A percentile compares a stretch with the other conserved stretches of the same genome.
Evolutionary conservation across 2,329 filamentous ascomycete genomes (phyloP).

Genomic region (Bipolaris oryzae): DNA sequence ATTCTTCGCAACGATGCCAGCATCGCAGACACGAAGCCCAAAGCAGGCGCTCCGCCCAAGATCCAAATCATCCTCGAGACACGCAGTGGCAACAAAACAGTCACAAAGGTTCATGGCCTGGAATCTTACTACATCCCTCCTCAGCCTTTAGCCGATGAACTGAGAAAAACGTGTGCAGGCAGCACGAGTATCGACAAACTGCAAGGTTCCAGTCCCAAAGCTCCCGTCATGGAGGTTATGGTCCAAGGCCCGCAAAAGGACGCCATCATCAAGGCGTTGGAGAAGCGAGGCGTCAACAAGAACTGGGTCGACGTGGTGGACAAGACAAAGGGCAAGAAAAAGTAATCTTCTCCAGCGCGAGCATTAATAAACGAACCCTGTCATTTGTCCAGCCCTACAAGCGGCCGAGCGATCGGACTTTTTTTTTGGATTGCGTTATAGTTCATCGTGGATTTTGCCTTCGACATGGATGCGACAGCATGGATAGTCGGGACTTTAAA

Average conservation of each 20-base stretch:
- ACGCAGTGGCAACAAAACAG: conserved; percentile 69
- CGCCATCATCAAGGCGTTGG: conserved; percentile 64
- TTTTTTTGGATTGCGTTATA: no score
- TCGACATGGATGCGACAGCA: background rate
- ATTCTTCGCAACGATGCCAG: conserved; percentile 59
- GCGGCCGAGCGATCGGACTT: background rate
- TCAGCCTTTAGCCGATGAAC: conserved; percentile 65
- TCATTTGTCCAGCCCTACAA: background rate
- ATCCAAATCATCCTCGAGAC: conserved; percentile 66
- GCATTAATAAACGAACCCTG: conserved; percentile 14
- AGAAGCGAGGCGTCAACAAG: conserved; percentile 62
- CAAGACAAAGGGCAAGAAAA: conserved; percentile 71
- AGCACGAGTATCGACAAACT: conserved; percentile 68
- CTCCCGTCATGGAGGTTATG: conserved; percentile 69
- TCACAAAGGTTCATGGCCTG: conserved; percentile 66
- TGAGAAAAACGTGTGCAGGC: conserved; percentile 72
- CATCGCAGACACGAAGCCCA: conserved; percentile 59
- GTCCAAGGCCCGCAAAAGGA: conserved; percentile 71
- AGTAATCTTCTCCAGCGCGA: conserved; percentile 13
- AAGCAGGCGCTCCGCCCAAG: conserved; percentile 65
- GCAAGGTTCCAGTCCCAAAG: conserved; percentile 64
- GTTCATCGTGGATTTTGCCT: background rate
- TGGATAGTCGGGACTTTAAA: background rate
- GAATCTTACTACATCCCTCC: conserved; percentile 68
- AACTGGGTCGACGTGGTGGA: conserved; percentile 70